Evolutionary conservation across 176 grass and related monocot genomes (phyloP).

Genomic region (Saccharum spontaneum): DNA sequence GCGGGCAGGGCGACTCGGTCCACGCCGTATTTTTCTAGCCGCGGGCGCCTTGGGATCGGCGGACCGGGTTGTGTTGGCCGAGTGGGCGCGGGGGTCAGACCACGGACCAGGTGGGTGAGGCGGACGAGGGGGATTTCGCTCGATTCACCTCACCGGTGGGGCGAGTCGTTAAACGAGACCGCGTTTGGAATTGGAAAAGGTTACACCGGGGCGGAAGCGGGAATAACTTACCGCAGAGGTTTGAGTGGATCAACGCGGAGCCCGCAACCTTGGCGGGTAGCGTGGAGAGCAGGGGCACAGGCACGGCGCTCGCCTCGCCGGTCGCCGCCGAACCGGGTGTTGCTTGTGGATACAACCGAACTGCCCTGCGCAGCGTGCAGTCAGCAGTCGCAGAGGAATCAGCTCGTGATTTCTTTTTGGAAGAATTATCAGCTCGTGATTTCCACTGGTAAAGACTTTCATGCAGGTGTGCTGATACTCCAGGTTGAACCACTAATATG

Average conservation of each 20-base stretch:
- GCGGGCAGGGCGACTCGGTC: constrained; percentile 32
- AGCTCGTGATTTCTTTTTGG: too few species aligned
- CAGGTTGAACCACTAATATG: background rate
- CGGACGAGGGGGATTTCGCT: background rate
- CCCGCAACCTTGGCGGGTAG: background rate
- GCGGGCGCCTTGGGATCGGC: constrained; percentile 32
- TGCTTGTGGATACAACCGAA: background rate
- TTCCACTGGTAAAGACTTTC: too few species aligned
- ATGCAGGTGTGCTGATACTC: background rate
- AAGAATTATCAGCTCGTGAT: too few species aligned
- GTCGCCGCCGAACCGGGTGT: background rate
- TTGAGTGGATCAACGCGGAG: constrained; percentile 37
- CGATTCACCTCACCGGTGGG: background rate
- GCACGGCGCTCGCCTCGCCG: background rate
- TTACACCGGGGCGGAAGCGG: background rate
- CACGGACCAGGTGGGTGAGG: background rate
- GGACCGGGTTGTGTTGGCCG: constrained; percentile 12
- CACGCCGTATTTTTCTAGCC: background rate
- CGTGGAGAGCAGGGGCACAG: background rate
- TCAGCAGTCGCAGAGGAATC: background rate
- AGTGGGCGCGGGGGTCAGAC: too few species aligned
- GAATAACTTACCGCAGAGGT: background rate
- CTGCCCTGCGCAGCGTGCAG: background rate
- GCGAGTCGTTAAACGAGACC: background rate
- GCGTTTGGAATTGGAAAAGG: constrained; percentile 7